phyloP scores from a whole-genome alignment of 768 basidiomycete species.

The Russula foetens region DNA sequence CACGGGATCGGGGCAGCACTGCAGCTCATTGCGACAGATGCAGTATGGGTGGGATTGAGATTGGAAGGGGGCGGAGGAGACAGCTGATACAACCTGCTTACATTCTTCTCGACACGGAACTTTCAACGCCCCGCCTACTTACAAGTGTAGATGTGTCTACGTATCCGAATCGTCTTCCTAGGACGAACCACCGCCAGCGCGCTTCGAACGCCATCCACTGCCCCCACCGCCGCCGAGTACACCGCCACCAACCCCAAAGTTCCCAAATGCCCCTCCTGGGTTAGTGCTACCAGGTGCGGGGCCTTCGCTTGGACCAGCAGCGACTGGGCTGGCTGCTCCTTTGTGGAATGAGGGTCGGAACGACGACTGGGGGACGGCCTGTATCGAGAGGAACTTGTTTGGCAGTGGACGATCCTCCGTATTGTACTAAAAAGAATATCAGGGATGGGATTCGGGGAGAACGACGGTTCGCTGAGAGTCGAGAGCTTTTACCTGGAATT shows the following conservation, averaged over 20 bases:
- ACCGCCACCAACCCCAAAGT: slow-evolving; percentile 31
- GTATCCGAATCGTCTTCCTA: neutral
- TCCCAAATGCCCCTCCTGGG: slow-evolving; percentile 38
- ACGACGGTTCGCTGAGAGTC: neutral
- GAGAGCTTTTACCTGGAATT: slow-evolving; percentile 66
- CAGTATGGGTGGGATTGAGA: too few relatives aligned
- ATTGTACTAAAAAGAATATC: slow-evolving; percentile 49
- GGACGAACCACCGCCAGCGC: neutral
- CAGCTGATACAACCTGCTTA: slow-evolving; percentile 6
- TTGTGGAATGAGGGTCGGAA: slow-evolving; percentile 60
- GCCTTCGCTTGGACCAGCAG: slow-evolving; percentile 23
- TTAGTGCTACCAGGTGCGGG: slow-evolving; percentile 22
- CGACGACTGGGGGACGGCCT: slow-evolving; percentile 55
- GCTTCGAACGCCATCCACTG: slow-evolving; percentile 6
- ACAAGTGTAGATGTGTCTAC: neutral
- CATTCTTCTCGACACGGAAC: neutral
- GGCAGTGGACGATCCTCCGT: slow-evolving; percentile 78
- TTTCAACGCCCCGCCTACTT: neutral
- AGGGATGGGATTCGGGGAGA: neutral
- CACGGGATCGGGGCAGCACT: too few relatives aligned
- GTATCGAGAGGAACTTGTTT: slow-evolving; percentile 78
- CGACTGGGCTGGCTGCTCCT: slow-evolving; percentile 27
- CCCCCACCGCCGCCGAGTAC: slow-evolving; percentile 19
- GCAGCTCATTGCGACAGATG: too few relatives aligned
- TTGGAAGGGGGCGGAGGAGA: too few relatives aligned